Conservation (phyloP, 495 filamentous ascomycete genomes). For the Talaromyces thailandensis region DNA sequence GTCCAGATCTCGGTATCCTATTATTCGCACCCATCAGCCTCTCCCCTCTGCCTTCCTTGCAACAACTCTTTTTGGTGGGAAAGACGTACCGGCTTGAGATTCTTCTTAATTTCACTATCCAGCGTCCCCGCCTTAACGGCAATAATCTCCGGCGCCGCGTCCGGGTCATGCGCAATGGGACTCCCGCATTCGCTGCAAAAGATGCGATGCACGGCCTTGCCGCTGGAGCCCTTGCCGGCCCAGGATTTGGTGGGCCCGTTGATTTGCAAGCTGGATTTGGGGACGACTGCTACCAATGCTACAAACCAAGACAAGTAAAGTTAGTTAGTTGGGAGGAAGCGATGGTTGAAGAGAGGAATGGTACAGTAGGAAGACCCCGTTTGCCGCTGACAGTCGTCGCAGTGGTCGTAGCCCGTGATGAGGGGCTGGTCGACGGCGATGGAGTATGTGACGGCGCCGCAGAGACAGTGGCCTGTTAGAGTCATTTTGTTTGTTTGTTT, state of each 20-base stretch:
- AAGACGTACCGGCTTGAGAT: conserved; percentile 48
- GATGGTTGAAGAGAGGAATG: conserved; percentile 7
- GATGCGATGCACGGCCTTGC: conserved; percentile 52
- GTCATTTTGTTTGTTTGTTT: conserved; percentile 40
- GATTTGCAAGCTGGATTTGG: conserved; percentile 51
- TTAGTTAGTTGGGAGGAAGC: not conserved
- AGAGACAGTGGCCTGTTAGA: conserved; percentile 62
- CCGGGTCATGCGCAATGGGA: conserved; percentile 60
- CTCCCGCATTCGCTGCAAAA: conserved; percentile 64
- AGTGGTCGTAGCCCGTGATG: conserved; percentile 58
- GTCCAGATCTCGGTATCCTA: conserved; percentile 65
- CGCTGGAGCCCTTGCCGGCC: conserved; percentile 44
- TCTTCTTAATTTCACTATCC: conserved; percentile 55
- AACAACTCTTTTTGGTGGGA: too few species aligned
- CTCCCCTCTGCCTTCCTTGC: not conserved
- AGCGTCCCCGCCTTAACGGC: conserved; percentile 59
- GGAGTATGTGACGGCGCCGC: conserved; percentile 58
- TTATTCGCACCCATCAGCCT: not conserved
- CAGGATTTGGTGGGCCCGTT: conserved; percentile 56
- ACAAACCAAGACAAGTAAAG: not conserved
- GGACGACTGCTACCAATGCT: conserved; percentile 59
- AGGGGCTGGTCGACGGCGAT: conserved; percentile 44
- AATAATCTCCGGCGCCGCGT: conserved; percentile 58
- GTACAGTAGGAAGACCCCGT: conserved; percentile 59
- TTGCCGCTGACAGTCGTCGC: conserved; percentile 65